phyloP scores from a whole-genome alignment of 495 filamentous ascomycete genomes.

The Achaetomiella virescens region DNA sequence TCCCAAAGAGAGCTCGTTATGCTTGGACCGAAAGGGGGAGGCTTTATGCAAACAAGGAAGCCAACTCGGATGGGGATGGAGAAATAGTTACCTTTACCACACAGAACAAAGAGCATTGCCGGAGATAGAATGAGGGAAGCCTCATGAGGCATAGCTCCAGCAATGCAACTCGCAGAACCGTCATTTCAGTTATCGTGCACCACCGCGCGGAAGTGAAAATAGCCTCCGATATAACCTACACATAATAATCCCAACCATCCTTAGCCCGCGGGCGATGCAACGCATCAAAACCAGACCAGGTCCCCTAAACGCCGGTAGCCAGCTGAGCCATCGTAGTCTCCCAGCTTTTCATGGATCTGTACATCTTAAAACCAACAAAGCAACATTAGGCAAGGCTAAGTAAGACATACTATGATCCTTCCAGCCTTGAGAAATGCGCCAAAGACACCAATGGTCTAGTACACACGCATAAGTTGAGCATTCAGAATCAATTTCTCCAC shows the following conservation, averaged over 20 bases:
- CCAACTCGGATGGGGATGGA: not conserved
- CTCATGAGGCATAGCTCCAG: not conserved
- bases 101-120: not conserved
- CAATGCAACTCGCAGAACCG: not conserved
- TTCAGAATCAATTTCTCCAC: constrained; percentile 56
- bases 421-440: not conserved
- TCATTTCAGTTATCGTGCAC: too few relatives aligned
- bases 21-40: not conserved
- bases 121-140: not conserved
- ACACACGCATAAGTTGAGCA: constrained; percentile 20
- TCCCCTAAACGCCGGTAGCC: not conserved
- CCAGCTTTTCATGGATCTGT: not conserved
- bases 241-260: too few relatives aligned
- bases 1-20: not conserved
- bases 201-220: too few relatives aligned
- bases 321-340: not conserved
- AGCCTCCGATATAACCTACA: too few relatives aligned
- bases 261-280: too few relatives aligned
- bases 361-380: not conserved
- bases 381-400: not conserved
- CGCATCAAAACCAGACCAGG: too few relatives aligned
- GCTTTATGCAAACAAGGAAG: constrained; percentile 10
- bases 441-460: not conserved
- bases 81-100: not conserved
- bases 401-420: not conserved